Percentiles rank a stretch among this genome's conserved stretches.
Conservation (phyloP, 305 asterid species). For the Solanum hybrid region DNA sequence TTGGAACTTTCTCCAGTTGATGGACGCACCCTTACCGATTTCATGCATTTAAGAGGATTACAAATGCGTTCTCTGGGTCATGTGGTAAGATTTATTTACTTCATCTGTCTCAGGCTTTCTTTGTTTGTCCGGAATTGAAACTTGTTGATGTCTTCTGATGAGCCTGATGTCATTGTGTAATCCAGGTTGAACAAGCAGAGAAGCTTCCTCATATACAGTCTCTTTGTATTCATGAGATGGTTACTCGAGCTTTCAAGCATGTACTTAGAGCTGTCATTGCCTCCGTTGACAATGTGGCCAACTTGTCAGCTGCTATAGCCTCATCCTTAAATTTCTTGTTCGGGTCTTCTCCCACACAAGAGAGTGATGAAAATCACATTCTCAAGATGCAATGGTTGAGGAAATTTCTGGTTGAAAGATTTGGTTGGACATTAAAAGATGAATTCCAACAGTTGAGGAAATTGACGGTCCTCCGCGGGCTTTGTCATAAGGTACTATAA, state of each 20-base stretch:
- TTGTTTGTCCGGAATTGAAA: neutral
- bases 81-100: conserved; percentile 59
- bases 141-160: neutral
- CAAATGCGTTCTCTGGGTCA: conserved; percentile 91
- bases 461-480: conserved; percentile 85
- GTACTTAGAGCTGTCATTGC: conserved; percentile 93
- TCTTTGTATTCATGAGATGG: conserved; percentile 99
- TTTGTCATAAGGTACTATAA: conserved; percentile 80
- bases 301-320: conserved; percentile 71
- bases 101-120: conserved; percentile 5
- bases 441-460: conserved; percentile 75
- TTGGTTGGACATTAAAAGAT: conserved; percentile 73
- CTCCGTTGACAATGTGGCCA: conserved; percentile 50
- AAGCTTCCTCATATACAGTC: conserved; percentile 98
- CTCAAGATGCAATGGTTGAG: conserved; percentile 73
- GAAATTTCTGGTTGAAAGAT: conserved; percentile 58
- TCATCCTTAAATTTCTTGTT: conserved; percentile 78
- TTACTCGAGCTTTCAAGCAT: conserved; percentile 95
- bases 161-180: conserved; percentile 13
- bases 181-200: conserved; percentile 92
- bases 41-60: conserved; percentile 98
- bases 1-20: conserved; percentile 99
- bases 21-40: conserved; percentile 95
- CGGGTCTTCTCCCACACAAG: conserved; percentile 46
- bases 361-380: conserved; percentile 28